A percentile compares a stretch with the other conserved stretches of the same genome.
These are phyloP conservation scores for Thamnidium elegans DNA, from an alignment of 192 early-diverging fungal genomes.

Conservation along the genomic window DNA sequence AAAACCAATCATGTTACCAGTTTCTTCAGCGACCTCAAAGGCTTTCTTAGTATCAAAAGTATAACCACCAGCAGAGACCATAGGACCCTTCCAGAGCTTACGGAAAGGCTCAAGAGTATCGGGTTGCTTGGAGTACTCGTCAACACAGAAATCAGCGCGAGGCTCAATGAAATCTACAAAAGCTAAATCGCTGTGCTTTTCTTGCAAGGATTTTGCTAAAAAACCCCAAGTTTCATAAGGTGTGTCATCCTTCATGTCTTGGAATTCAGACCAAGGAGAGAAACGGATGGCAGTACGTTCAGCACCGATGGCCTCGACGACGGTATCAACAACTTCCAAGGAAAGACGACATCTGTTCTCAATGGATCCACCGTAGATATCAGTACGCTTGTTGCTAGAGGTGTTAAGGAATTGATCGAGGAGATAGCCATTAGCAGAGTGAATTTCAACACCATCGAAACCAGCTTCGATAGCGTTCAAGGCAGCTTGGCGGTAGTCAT, in stretches of 20 bases:
- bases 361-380: conserved; percentile 26
- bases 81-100: conserved; percentile 18
- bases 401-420: conserved; percentile 76
- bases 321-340: conserved; percentile 26
- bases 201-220: conserved; percentile 18
- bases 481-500: conserved; percentile 44
- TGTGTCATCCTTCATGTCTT: conserved; percentile 31
- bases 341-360: conserved; percentile 30
- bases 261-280: conserved; percentile 26
- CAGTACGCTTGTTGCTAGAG: conserved; percentile 74
- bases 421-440: conserved; percentile 90
- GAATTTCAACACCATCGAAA: conserved; percentile 87
- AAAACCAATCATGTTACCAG: conserved; percentile 23
- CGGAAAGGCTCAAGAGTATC: conserved; percentile 16
- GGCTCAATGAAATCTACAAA: conserved; percentile 35
- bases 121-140: conserved; percentile 44
- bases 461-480: conserved; percentile 71
- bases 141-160: background rate
- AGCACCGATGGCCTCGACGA: conserved; percentile 22
- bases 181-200: conserved; percentile 26
- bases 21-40: background rate
- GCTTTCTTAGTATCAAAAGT: background rate
- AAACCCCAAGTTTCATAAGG: conserved; percentile 24
- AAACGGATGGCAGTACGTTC: conserved; percentile 34
- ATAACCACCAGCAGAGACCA: conserved; percentile 27